Evolutionary conservation across 768 basidiomycete species (phyloP).

Genomic region (Artomyces pyxidatus): DNA sequence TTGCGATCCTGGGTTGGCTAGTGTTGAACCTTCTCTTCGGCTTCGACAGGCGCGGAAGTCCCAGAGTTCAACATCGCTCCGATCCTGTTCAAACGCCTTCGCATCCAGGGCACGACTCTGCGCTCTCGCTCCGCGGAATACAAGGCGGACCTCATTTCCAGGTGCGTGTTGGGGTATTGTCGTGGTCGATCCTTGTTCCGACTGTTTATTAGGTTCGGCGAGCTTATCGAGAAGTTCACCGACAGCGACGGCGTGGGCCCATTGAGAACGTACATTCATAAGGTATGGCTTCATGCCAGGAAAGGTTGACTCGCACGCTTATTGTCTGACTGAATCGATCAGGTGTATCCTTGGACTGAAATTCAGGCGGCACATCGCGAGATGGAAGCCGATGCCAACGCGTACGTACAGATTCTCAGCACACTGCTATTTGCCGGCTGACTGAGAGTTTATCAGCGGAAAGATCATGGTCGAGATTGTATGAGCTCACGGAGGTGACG

Average conservation of each 20-base stretch:
- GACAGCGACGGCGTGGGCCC: conserved; percentile 46
- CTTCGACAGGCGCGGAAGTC: conserved; percentile 40
- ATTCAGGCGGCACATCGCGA: conserved; percentile 76
- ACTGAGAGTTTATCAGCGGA: conserved; percentile 11
- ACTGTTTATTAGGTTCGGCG: conserved; percentile 33
- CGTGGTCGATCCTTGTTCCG: not conserved
- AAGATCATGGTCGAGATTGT: conserved; percentile 21
- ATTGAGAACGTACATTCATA: conserved; percentile 71
- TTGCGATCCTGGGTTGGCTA: conserved; percentile 2
- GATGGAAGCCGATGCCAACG: conserved; percentile 72
- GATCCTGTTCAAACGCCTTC: conserved; percentile 77
- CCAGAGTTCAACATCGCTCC: conserved; percentile 48
- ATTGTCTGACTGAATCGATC: not conserved
- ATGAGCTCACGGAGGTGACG: no score
- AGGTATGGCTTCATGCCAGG: conserved; percentile 34
- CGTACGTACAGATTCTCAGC: conserved; percentile 21
- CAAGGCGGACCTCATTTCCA: conserved; percentile 61
- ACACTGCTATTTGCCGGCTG: not conserved
- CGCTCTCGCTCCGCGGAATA: conserved; percentile 69
- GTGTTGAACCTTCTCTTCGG: conserved; percentile 17
- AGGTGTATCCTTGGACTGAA: conserved; percentile 77
- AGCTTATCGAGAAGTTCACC: conserved; percentile 52
- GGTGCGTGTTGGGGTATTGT: conserved; percentile 28
- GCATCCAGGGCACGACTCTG: conserved; percentile 83
- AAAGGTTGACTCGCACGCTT: conserved; percentile 1